Conservation (phyloP, 768 basidiomycete species). For the Paxillus rubicundulus region DNA sequence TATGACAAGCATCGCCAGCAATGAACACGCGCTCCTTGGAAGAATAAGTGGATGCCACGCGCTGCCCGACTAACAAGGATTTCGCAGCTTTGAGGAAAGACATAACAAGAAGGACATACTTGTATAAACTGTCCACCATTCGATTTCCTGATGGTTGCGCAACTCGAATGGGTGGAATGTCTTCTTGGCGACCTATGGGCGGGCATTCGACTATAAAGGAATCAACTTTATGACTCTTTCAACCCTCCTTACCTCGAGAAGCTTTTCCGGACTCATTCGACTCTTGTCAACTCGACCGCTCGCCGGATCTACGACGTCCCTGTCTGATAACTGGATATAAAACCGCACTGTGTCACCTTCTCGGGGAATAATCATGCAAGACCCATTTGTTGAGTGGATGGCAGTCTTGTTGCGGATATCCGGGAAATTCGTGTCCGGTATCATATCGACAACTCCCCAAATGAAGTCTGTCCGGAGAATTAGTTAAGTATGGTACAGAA, state of each 20-base stretch:
- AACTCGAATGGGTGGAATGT: slow-evolving; percentile 58
- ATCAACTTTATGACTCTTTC: too few species aligned
- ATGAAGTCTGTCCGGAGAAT: slow-evolving; percentile 53
- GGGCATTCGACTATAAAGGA: background rate
- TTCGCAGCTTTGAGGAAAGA: background rate
- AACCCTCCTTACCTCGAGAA: slow-evolving; percentile 46
- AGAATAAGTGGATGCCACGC: slow-evolving; percentile 64
- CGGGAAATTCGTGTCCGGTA: slow-evolving; percentile 73
- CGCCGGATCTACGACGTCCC: slow-evolving; percentile 41
- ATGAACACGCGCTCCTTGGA: slow-evolving; percentile 69
- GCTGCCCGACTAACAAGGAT: slow-evolving; percentile 57
- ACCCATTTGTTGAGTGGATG: slow-evolving; percentile 68
- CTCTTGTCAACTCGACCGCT: slow-evolving; percentile 55
- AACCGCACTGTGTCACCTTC: slow-evolving; percentile 66
- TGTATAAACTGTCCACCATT: slow-evolving; percentile 76
- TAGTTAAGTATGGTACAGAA: background rate
- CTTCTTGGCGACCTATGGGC: slow-evolving; percentile 50
- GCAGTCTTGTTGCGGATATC: slow-evolving; percentile 67
- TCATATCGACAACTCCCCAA: slow-evolving; percentile 79
- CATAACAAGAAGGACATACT: slow-evolving; percentile 38
- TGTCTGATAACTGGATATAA: slow-evolving; percentile 66
- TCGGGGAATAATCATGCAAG: slow-evolving; percentile 73
- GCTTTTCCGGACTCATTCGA: slow-evolving; percentile 45
- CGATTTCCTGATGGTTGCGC: slow-evolving; percentile 42
- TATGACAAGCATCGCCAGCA: slow-evolving; percentile 73